Evolutionary conservation across 768 basidiomycete species (phyloP).

Genomic region (Rhodotorula toruloides): DNA sequence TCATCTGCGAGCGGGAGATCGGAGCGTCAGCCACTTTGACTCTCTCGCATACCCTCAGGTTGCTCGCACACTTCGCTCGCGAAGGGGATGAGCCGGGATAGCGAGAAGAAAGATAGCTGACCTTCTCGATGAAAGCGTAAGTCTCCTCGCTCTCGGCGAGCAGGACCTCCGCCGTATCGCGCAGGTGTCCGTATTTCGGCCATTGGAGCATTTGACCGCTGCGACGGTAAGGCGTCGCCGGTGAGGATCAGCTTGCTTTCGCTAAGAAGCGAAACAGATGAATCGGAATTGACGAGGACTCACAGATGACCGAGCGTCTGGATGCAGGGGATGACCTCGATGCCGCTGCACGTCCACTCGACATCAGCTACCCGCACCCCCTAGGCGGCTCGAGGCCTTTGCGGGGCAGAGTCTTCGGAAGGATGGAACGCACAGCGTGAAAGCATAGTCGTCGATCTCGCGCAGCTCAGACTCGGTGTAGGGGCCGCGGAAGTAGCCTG

Average conservation of each 20-base stretch:
- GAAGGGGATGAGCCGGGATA: neutral
- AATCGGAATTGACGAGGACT: neutral
- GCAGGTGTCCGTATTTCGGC: slow-evolving; percentile 34
- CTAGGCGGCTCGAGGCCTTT: neutral
- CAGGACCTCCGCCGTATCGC: slow-evolving; percentile 40
- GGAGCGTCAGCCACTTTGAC: no score
- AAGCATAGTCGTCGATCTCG: slow-evolving; percentile 41
- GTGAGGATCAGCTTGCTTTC: neutral
- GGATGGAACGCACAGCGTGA: slow-evolving; percentile 21
- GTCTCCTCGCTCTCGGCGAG: slow-evolving; percentile 33
- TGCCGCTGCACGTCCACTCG: slow-evolving; percentile 28
- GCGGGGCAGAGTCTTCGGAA: neutral
- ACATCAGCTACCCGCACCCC: no score
- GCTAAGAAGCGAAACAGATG: no score
- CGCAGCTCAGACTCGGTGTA: slow-evolving; percentile 32
- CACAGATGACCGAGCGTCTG: slow-evolving; percentile 41
- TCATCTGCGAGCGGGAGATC: slow-evolving; percentile 28
- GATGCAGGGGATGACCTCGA: slow-evolving; percentile 41
- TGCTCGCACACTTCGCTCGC: no score
- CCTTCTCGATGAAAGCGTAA: slow-evolving; percentile 41
- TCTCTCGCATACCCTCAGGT: no score
- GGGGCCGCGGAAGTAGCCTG: slow-evolving; percentile 40
- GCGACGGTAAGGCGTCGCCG: neutral
- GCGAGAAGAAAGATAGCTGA: neutral
- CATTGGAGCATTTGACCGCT: slow-evolving; percentile 42